Percentiles rank a stretch among this genome's conserved stretches.
These are phyloP conservation scores for Aspergillus quadrilineatus DNA, from an alignment of 2,329 filamentous ascomycete genomes.

Conservation along the genomic window DNA sequence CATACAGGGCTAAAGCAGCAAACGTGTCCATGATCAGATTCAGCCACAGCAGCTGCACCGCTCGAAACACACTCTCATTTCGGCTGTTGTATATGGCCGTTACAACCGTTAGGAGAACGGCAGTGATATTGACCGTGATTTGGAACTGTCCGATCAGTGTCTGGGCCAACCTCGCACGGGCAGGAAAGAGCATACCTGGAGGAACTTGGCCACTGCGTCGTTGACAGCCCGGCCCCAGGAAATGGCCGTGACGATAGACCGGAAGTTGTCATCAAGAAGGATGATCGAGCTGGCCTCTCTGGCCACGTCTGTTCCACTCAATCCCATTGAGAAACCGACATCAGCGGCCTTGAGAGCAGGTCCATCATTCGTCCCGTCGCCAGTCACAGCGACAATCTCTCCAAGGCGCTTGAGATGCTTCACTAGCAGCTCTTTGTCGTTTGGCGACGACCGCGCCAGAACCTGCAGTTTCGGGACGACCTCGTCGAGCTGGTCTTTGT, in stretches of 20 bases:
- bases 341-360: conserved; percentile 65
- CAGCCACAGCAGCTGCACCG: conserved; percentile 92
- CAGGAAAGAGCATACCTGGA: conserved; percentile 37
- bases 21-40: conserved; percentile 98
- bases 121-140: conserved; percentile 85
- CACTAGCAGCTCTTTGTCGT: conserved; percentile 66
- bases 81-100: conserved; percentile 71
- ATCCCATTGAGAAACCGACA: conserved; percentile 68
- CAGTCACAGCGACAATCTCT: conserved; percentile 63
- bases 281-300: conserved; percentile 68
- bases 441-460: conserved; percentile 64
- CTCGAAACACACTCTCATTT: conserved; percentile 75
- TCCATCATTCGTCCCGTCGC: conserved; percentile 67
- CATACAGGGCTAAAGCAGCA: conserved; percentile 71
- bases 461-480: conserved; percentile 62
- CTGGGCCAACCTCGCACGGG: neutral
- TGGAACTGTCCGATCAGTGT: conserved; percentile 43
- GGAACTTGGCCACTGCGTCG: conserved; percentile 66
- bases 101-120: conserved; percentile 85
- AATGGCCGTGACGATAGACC: conserved; percentile 63
- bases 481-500: conserved; percentile 58
- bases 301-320: conserved; percentile 66
- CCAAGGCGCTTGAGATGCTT: conserved; percentile 60
- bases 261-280: conserved; percentile 66
- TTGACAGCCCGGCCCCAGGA: conserved; percentile 68